Base-by-base conservation (phyloP, 164 flowering plant species). In the Berberis thunbergii region DNA sequence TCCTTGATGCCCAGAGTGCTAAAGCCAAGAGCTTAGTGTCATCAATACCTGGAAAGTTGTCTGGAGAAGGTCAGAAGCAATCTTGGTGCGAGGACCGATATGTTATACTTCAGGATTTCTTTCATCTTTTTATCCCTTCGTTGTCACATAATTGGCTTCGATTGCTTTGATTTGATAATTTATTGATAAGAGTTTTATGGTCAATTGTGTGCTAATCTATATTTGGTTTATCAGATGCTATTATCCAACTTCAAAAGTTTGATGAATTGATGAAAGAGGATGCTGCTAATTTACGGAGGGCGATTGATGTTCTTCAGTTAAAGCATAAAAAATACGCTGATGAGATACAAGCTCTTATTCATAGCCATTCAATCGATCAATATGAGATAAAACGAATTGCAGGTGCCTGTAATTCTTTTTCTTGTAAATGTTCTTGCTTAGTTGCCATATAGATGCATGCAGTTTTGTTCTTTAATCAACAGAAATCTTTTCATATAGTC, bases 261-360 rank as follows among this genome's bases (percentile, higher is more conserved):
- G 86, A 88, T 68, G 84, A 79, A 66, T 53, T 84, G 77, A 82
- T 89, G 78, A 69, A 69, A 67, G 87, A 83, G 71, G 97, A 91
- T 81, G 81, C 81, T 44, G 63, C 72, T 38, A 77, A 66, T 64
- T 73, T 95, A 57, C 75, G 60, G 6, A 84, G 73, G 74, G 86
- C 69, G 64, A 83, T 87, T 69, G 81, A 84, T 72, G 45, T 67
- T 65, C 84, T 95, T 66, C 86, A 84, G 63, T 63, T 62, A 69
- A 95, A 88, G 84, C 97, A 89, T 75, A 82, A 83, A 66, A 82
- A 80, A 62, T 91, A 84, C 69, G 71, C 79, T 65, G 85, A 82
- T 67, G 76, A 46, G 76, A 82, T 91, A 71, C 84, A 80, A 45
- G 66, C 64, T 44, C 86, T 78, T 70, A 67, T 71, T 46, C 69